Conservation (phyloP, 148 eudicot genomes). For the Silene uniflora region DNA sequence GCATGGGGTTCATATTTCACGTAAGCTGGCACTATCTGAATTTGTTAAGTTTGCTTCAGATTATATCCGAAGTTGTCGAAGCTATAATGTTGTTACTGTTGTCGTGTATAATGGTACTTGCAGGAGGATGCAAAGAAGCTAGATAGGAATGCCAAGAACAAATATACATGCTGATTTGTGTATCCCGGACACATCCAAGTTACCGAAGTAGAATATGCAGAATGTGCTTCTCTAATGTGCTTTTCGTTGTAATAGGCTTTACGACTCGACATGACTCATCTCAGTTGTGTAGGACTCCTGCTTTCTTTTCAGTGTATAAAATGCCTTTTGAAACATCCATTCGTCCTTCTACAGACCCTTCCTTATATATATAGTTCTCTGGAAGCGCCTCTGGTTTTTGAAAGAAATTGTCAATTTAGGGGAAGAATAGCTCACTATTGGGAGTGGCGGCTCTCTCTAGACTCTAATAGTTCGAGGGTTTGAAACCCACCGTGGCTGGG, state of each 20-base stretch:
- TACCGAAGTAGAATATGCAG: neutral
- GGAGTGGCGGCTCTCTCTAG: too few relatives aligned
- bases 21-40: slow-evolving; percentile 35
- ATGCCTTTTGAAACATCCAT: too few relatives aligned
- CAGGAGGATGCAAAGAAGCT: slow-evolving; percentile 84
- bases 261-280: neutral
- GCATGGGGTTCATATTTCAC: slow-evolving; percentile 73
- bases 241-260: neutral
- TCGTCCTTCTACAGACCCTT: neutral
- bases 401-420: too few relatives aligned
- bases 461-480: too few relatives aligned
- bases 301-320: too few relatives aligned
- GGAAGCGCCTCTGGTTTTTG: too few relatives aligned
- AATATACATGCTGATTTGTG: slow-evolving; percentile 48
- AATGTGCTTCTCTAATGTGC: neutral
- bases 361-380: too few relatives aligned
- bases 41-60: neutral
- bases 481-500: too few relatives aligned
- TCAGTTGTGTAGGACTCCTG: neutral
- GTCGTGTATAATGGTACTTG: too few relatives aligned
- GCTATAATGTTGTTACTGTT: neutral
- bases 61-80: neutral
- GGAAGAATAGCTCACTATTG: too few relatives aligned
- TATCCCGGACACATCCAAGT: neutral
- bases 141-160: slow-evolving; percentile 65